Percentiles rank a stretch among this genome's conserved stretches.
phyloP scores from a whole-genome alignment of 2,329 filamentous ascomycete species.

The Nannizziopsis arthrosporioides region DNA sequence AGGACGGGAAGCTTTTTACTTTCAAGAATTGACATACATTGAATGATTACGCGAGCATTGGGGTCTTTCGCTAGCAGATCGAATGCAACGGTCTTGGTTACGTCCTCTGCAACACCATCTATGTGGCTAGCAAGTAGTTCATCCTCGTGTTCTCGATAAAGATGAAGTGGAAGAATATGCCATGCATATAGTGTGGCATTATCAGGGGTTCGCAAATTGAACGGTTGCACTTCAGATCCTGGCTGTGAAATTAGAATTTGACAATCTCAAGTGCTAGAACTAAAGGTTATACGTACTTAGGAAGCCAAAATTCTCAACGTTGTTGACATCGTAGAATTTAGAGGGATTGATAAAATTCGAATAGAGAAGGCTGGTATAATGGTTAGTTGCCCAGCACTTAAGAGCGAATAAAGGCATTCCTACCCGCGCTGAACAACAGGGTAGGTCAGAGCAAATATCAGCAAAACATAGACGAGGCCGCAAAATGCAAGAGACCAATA shows the following conservation, averaged over 20 bases:
- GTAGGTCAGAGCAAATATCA: conserved; percentile 54
- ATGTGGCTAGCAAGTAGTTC: conserved; percentile 44
- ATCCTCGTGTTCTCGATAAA: conserved; percentile 62
- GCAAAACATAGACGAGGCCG: conserved; percentile 53
- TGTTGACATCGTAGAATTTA: conserved; percentile 59
- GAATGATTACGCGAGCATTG: conserved; percentile 44
- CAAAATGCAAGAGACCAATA: conserved; percentile 48
- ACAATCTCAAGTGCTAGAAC: neutral
- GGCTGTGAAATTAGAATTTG: conserved; percentile 10
- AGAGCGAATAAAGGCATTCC: conserved; percentile 23
- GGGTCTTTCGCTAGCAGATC: conserved; percentile 41
- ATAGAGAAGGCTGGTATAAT: conserved; percentile 57
- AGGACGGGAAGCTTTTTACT: neutral
- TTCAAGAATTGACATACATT: conserved; percentile 30
- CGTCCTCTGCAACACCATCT: conserved; percentile 41
- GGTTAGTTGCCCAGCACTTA: neutral
- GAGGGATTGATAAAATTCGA: conserved; percentile 65
- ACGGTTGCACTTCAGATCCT: conserved; percentile 75
- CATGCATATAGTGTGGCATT: conserved; percentile 72
- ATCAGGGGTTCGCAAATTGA: conserved; percentile 63
- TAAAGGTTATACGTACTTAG: conserved; percentile 46
- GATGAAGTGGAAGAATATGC: conserved; percentile 72
- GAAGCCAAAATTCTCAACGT: conserved; percentile 76
- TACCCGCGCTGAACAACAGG: conserved; percentile 72
- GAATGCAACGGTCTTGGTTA: conserved; percentile 40